phyloP scores from a whole-genome alignment of 305 asterid genomes.

The Plantago lanceolata region DNA sequence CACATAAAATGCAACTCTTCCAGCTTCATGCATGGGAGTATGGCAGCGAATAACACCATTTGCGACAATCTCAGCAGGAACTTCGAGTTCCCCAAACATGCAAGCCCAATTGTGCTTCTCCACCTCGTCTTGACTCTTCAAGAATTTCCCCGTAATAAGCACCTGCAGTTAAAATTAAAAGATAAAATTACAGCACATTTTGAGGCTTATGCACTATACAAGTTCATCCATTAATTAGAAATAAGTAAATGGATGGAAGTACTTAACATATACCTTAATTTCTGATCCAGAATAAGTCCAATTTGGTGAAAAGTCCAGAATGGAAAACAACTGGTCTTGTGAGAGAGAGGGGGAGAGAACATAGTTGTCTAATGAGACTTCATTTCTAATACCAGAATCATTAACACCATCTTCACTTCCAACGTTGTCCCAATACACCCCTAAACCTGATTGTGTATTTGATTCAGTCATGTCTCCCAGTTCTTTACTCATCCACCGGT shows the following conservation, averaged over 20 bases:
- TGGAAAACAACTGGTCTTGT: constrained; percentile 85
- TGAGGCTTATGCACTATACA: background rate
- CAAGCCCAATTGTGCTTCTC: constrained; percentile 75
- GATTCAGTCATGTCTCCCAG: constrained; percentile 84
- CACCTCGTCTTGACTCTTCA: constrained; percentile 54
- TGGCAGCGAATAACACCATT: constrained; percentile 80
- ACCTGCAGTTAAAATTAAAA: constrained; percentile 43
- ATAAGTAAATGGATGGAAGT: constrained; percentile 14
- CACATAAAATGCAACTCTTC: constrained; percentile 79
- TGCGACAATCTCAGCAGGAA: constrained; percentile 72
- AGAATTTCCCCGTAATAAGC: constrained; percentile 66
- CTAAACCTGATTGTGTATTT: constrained; percentile 52
- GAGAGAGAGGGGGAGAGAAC: constrained; percentile 75
- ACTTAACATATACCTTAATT: constrained; percentile 50
- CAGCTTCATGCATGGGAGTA: constrained; percentile 69
- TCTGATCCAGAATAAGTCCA: constrained; percentile 74
- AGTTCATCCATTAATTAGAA: too few species aligned
- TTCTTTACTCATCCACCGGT: constrained; percentile 93
- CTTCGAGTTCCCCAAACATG: constrained; percentile 97
- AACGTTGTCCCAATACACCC: constrained; percentile 71
- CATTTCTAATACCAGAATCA: constrained; percentile 50
- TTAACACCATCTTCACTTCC: constrained; percentile 56
- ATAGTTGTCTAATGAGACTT: constrained; percentile 57
- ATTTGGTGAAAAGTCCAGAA: constrained; percentile 78
- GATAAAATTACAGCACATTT: background rate